Base-by-base conservation (phyloP, 352 stramenopile genomes). In the Phytophthora sansomeana region DNA sequence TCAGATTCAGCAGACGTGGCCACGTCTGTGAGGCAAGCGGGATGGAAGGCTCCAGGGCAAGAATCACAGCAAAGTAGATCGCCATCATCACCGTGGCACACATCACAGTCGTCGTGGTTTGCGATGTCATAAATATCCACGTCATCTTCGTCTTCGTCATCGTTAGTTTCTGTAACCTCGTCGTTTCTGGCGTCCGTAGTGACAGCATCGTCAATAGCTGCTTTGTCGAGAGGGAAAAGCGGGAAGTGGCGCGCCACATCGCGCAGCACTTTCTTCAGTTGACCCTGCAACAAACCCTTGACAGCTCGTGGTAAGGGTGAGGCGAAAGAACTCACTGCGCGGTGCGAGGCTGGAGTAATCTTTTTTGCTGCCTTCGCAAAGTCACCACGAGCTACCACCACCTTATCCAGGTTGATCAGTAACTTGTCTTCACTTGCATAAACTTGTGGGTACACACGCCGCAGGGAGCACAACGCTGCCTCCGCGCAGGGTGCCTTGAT, bases 401-500 rank as follows among this genome's bases (percentile, higher is more conserved):
- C 71, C 24, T 85, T 86, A 19, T 85, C 72, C 13, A 92, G 56
- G 51, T 92, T 80, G 30, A 94, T 92, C 32, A 91, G 47, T 35
- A 95, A 53, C 49, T 96, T 96, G 55, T 91, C 73, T 32, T 89
- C 73, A 57, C 79, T 95, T 17, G 63, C 75, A 44, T 97, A 97
- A 11, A 97, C 90, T 80, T 97, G 89, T 0, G 89, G 90, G 51
- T 96, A 97, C 26, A 85, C 77, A 14, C 92, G 80, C 26, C 90
- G 77, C 35, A 98, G 59, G n/a, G 91, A 87, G 52, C 87, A 94
- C n/a, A 98, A 67, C 5, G 91, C 90, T 1, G 93, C 87, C 58
- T 98, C 93, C 1, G 90, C 81, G 52, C 92, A 98, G 6, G 98
- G 72, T 8, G 92, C 91, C 63, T 97, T 98, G 44, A 98, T 82